Evolutionary conservation across 768 basidiomycete genomes (phyloP), one percentile per base, ranked within the genome.

Genomic region (Rickenella mellea): DNA sequence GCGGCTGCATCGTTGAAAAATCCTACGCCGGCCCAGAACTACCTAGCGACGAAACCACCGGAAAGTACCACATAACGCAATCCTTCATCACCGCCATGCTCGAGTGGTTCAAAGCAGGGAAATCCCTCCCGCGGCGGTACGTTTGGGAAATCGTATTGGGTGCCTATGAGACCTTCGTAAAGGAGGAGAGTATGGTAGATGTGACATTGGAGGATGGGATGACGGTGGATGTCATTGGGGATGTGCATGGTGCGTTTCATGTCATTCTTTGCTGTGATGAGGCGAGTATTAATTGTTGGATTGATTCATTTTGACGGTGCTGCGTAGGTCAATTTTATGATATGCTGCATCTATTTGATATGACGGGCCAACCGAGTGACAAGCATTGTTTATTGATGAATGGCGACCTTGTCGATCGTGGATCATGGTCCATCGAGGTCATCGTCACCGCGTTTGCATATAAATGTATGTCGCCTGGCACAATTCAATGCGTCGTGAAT

Each of bases 81-180:
- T 73, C 81, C 41, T 99, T 97, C 59, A 69, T 99, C 47, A 71
- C 73, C 48, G 71, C 65, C 28, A 92, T 98, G 91, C 79, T 96
- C 38, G 68, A 80, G 48, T 88, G 80, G 80, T 98, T 96, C 66
- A 93, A 92, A 67, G 74, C 80, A 32, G 92, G 91, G n/a, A 96
- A 96, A 59, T 71, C 82, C n/a, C 63, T 98, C 36, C 79, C 90
- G 4, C 80, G 81, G 60, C 73, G 93, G 61, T 83, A 91, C 46
- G 91, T 83, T 21, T 97, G 91, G 93, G 91, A 98, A 64, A 97
- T 99, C 51, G 73, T 92, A 19, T 69, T 99, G 12, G 91, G 87
- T 8, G 91, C 88, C 47, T 74, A 86, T 57, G 71, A 76, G 15
- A 67, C 75, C 15, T 82, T 98, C 53, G 67, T 69, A 12, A 73